Conservation (phyloP, 345 rosid species). For the Cardiospermum halicacabum region DNA sequence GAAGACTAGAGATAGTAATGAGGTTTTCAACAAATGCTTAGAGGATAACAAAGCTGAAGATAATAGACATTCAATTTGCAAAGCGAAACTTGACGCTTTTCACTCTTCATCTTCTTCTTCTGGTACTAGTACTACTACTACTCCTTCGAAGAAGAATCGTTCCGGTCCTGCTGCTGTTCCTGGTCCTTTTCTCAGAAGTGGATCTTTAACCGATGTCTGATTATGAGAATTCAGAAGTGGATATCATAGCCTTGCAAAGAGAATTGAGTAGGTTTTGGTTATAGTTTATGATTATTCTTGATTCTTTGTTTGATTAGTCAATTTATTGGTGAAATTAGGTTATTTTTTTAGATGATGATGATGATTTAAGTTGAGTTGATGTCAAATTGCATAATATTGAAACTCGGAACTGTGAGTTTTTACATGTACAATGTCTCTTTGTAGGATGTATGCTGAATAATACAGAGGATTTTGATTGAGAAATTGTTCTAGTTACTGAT, state of each 20-base stretch:
- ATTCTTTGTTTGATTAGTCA: neutral
- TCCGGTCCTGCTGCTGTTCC: too few relatives aligned
- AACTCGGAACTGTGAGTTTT: too few relatives aligned
- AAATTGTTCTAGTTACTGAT: slow-evolving; percentile 21
- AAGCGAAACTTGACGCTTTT: slow-evolving; percentile 32
- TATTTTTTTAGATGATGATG: neutral
- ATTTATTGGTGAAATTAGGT: neutral
- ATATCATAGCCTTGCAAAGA: neutral
- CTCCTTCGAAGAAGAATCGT: slow-evolving; percentile 11
- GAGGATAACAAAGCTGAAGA: slow-evolving; percentile 33
- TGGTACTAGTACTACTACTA: slow-evolving; percentile 19
- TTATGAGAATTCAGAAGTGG: too few relatives aligned
- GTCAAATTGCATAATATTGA: too few relatives aligned
- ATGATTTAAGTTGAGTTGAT: neutral
- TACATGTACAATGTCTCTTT: slow-evolving; percentile 4
- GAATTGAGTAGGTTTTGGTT: neutral
- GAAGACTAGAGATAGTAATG: slow-evolving; percentile 18
- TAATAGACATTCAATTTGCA: slow-evolving; percentile 24
- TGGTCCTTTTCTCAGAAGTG: slow-evolving; percentile 22
- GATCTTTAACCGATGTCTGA: slow-evolving; percentile 35
- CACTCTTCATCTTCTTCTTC: slow-evolving; percentile 19
- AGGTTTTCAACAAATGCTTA: slow-evolving; percentile 32
- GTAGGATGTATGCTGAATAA: neutral
- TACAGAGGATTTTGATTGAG: slow-evolving; percentile 14
- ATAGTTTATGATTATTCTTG: neutral